Evolutionary conservation across 108 stramenopile species (phyloP), one percentile per base, ranked within the genome.

Genomic region (Nitzschia sp.): DNA sequence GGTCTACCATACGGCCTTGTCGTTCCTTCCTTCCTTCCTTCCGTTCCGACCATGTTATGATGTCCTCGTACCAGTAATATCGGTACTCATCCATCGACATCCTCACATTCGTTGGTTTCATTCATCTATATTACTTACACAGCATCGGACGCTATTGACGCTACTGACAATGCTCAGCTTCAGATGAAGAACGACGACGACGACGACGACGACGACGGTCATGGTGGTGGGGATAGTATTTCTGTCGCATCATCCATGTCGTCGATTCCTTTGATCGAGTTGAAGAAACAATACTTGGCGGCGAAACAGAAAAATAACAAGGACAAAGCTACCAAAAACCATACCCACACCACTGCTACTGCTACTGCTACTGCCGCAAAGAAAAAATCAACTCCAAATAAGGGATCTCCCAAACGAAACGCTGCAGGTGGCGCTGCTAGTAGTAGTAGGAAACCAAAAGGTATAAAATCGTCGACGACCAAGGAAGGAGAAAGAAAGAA

Each of bases 141-240:
- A n/a, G n/a, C n/a, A n/a, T n/a, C n/a, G n/a, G n/a, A n/a, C n/a
- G n/a, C n/a, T n/a, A n/a, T n/a, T n/a, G n/a, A n/a, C n/a, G n/a
- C n/a, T n/a, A n/a, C n/a, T n/a, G 46, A 84, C 83, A 45, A 87
- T 80, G 50, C 83, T 77, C 86, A 87, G 85, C 50, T 73, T 73
- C 46, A 57, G 21, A 15, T 5, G 64, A 21, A 73, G 56, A 52
- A 60, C 72, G 45, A 63, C 72, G 36, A 64, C 72, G 26, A 64
- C 72, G 50, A 57, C 72, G 28, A 73, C 72, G 64, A 73, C 66
- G 23, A 53, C 59, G 35, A 16, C 60, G 23, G 23, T 17, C 8
- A 53, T 5, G 52, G 52, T n/a, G 60, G 41, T 30, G 57, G 29
- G 5, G 30, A 28, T 23, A 19, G 21, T 41, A n/a, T n/a, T 8